Conservation (phyloP, 441 rosid genomes). For the Caryocar brasiliense region DNA sequence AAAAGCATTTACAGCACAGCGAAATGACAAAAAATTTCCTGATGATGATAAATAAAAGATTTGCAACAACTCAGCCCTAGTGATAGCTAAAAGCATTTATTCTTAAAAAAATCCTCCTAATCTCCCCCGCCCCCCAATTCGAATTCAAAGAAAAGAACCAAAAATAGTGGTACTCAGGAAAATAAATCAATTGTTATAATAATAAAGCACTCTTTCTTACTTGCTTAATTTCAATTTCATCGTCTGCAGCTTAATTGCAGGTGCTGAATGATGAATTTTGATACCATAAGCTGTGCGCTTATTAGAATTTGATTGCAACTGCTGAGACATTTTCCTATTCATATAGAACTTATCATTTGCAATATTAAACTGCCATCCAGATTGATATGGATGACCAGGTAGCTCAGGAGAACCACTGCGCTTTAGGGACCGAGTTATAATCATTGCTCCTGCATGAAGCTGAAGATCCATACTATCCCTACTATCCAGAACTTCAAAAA, state of each 20-base stretch:
- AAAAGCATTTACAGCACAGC: no score
- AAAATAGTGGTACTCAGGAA: not conserved
- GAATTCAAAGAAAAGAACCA: no score
- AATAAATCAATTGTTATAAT: constrained; percentile 1
- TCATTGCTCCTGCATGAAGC: constrained; percentile 96
- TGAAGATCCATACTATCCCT: constrained; percentile 56
- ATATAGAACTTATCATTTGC: constrained; percentile 89
- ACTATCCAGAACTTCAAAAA: constrained; percentile 74
- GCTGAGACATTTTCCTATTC: constrained; percentile 83
- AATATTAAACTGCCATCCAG: constrained; percentile 87
- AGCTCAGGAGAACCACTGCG: constrained; percentile 42
- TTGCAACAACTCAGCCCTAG: no score
- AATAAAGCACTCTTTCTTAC: constrained; percentile 37
- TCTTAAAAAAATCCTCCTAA: no score
- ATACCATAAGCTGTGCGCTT: constrained; percentile 65
- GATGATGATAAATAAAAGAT: no score
- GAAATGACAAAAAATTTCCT: no score
- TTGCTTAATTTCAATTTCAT: constrained; percentile 93
- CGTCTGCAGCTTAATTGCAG: constrained; percentile 92
- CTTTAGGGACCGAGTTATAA: constrained; percentile 49
- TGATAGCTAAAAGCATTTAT: no score
- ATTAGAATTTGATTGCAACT: constrained; percentile 65
- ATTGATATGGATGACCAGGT: constrained; percentile 32
- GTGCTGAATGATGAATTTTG: constrained; percentile 89
- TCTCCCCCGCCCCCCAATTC: no score